Conservation (phyloP, 805 yeast genomes). For the Ogataea paraovalis region DNA sequence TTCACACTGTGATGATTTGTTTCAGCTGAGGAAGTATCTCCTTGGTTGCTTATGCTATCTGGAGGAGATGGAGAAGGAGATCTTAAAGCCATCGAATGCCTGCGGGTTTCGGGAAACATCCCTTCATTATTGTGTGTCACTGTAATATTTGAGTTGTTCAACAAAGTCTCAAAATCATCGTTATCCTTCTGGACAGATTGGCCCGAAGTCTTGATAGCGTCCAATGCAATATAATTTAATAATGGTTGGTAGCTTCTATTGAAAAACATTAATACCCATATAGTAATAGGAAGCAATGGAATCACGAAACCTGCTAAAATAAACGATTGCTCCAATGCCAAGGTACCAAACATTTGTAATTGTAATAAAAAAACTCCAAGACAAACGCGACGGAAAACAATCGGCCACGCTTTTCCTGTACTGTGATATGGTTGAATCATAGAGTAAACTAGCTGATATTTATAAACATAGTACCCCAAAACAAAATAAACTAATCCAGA, state of each 20-base stretch:
- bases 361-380: conserved; percentile 54
- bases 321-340: conserved; percentile 57
- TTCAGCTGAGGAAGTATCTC: neutral
- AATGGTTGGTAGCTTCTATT: conserved; percentile 53
- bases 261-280: conserved; percentile 45
- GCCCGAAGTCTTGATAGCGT: conserved; percentile 46
- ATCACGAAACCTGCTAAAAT: conserved; percentile 43
- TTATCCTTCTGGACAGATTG: conserved; percentile 27
- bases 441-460: conserved; percentile 57
- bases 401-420: conserved; percentile 66
- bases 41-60: neutral
- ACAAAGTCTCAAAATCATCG: conserved; percentile 16
- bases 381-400: conserved; percentile 52
- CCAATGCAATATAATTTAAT: conserved; percentile 51
- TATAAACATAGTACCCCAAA: conserved; percentile 56
- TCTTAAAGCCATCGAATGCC: conserved; percentile 11
- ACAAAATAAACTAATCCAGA: conserved; percentile 55
- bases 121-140: conserved; percentile 5
- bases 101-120: neutral
- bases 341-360: conserved; percentile 60
- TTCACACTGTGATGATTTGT: conserved; percentile 9
- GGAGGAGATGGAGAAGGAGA: conserved; percentile 8
- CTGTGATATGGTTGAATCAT: conserved; percentile 64
- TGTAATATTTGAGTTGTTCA: conserved; percentile 6
- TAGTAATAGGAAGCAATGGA: conserved; percentile 46